Evolutionary conservation across 2,329 filamentous ascomycete species (phyloP).

Genomic region (Colletotrichum tofieldiae): DNA sequence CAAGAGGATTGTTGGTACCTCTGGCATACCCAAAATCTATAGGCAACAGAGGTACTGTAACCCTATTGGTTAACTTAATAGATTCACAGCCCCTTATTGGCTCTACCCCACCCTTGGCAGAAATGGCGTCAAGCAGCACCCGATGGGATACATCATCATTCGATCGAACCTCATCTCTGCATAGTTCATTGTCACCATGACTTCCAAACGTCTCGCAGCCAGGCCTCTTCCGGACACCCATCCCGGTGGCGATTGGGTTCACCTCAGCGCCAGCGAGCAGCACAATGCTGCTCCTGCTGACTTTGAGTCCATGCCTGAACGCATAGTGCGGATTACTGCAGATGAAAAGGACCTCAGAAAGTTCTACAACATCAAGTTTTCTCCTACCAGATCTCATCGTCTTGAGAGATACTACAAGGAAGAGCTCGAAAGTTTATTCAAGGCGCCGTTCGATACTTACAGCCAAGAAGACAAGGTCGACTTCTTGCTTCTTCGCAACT

Average conservation of each 20-base stretch:
- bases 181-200: conserved; percentile 1
- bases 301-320: conserved; percentile 56
- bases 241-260: conserved; percentile 26
- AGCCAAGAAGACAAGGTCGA: conserved; percentile 64
- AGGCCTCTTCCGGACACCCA: background rate
- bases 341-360: conserved; percentile 63
- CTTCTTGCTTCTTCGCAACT: conserved; percentile 65
- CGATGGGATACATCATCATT: too few relatives aligned
- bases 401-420: conserved; percentile 59
- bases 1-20: too few relatives aligned
- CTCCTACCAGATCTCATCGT: conserved; percentile 56
- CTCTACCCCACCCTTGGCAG: too few relatives aligned
- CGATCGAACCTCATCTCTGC: background rate
- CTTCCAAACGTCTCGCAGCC: background rate
- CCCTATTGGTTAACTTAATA: too few relatives aligned
- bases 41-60: too few relatives aligned
- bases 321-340: conserved; percentile 59
- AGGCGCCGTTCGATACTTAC: conserved; percentile 48
- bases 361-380: conserved; percentile 66
- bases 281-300: background rate
- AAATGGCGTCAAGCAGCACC: too few relatives aligned
- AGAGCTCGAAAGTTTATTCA: conserved; percentile 54
- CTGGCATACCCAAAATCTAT: too few relatives aligned
- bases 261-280: conserved; percentile 2
- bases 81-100: too few relatives aligned